Evolutionary conservation across 768 basidiomycete genomes (phyloP).

Genomic region (Phanerochaete sordida): DNA sequence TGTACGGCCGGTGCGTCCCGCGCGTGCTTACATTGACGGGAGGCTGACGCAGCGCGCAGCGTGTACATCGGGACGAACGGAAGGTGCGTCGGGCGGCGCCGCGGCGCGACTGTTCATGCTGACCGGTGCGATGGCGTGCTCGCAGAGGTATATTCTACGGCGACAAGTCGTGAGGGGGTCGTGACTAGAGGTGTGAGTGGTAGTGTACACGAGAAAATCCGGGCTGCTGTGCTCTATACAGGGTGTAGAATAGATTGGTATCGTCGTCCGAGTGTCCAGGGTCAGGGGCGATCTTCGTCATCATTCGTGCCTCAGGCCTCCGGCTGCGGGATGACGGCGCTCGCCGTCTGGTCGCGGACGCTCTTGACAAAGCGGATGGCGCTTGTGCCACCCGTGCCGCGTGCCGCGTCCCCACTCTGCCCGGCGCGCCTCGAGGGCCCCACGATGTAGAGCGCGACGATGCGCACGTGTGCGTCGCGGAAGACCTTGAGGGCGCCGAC

Average conservation of each 20-base stretch:
- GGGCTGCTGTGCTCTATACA: neutral
- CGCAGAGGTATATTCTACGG: conserved; percentile 8
- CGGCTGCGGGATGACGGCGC: conserved; percentile 24
- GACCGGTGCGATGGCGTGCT: no score
- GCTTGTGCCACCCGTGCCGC: conserved; percentile 58
- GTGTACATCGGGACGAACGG: conserved; percentile 63
- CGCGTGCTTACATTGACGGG: neutral
- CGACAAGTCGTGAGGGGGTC: conserved; percentile 4
- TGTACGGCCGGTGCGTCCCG: conserved; percentile 47
- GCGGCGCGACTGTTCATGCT: no score
- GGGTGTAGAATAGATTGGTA: neutral
- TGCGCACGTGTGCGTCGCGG: conserved; percentile 54
- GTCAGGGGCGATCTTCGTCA: neutral
- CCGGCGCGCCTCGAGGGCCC: conserved; percentile 28
- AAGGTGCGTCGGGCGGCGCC: conserved; percentile 21
- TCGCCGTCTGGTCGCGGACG: conserved; percentile 47
- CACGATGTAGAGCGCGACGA: conserved; percentile 55
- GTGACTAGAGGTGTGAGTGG: neutral
- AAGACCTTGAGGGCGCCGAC: conserved; percentile 49
- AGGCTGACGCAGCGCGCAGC: conserved; percentile 24
- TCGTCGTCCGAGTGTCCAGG: neutral
- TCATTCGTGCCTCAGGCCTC: neutral
- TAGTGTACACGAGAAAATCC: neutral
- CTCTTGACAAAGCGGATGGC: conserved; percentile 54
- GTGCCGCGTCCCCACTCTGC: conserved; percentile 16